These are phyloP conservation scores for Nicotiana rustica DNA, from an alignment of 305 asterid species.

Conservation along the genomic window DNA sequence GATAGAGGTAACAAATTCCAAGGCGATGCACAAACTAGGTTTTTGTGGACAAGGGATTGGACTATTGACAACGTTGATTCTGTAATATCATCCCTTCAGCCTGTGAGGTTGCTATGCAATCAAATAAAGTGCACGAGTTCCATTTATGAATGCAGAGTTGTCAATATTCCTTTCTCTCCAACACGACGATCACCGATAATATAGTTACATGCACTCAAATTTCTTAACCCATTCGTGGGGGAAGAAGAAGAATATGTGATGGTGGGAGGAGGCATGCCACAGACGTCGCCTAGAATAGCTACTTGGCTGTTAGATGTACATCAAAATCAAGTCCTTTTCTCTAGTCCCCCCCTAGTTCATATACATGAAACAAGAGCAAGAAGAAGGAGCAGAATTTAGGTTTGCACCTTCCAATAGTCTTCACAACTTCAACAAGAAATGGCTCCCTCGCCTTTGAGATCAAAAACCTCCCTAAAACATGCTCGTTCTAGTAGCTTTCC, in stretches of 20 bases:
- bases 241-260: not conserved
- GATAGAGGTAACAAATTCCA: too few relatives aligned
- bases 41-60: too few relatives aligned
- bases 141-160: not conserved
- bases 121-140: too few relatives aligned
- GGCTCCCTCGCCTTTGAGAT: conserved; percentile 52
- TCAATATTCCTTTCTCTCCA: conserved; percentile 20
- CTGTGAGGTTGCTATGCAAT: too few relatives aligned
- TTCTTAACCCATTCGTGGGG: not conserved
- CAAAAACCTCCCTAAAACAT: conserved; percentile 40
- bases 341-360: not conserved
- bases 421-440: conserved; percentile 25
- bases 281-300: not conserved
- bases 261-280: not conserved
- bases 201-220: not conserved
- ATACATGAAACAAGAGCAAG: not conserved
- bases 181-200: not conserved
- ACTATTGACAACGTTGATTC: too few relatives aligned
- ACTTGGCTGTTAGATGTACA: conserved; percentile 2
- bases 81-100: too few relatives aligned
- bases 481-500: conserved; percentile 60
- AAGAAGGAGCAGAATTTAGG: not conserved
- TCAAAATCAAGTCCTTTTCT: not conserved
- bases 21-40: too few relatives aligned
- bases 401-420: not conserved